Evolutionary conservation across 2,329 filamentous ascomycete species (phyloP), one percentile per base, ranked within the genome.

Genomic region (Claviceps spartinae): DNA sequence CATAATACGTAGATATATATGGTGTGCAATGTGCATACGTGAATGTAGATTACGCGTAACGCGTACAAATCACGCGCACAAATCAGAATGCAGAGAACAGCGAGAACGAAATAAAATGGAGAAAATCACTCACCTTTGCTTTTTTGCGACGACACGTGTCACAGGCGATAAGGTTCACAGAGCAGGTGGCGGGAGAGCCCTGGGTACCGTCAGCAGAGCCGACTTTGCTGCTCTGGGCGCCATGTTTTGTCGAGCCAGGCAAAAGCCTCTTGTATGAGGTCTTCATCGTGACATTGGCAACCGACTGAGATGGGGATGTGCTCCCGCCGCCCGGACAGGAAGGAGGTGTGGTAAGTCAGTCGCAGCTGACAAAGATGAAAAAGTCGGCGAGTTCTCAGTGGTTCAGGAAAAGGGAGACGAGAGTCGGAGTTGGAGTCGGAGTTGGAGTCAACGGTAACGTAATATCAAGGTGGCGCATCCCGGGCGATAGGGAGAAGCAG

Each of bases 81-180:
- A 30, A 30, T 34, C 30, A 34, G 9, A 9, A 34, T 4, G 13
- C 13, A 43, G 14, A 6, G 9, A 22, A 44, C 13, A 44, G 26
- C 6, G 14, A 16, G 13, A 6, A 34, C 30, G 20, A 38, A 48
- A 38, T 48, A 18, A 44, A 9, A 34, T 11, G 30, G 9, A 37
- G 22, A 34, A n/a, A 34, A 38, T 30, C 9, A 41, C 44, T 51
- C 44, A 51, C 49, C 43, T 51, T 51, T 22, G 44, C 37, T 18
- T 47, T 51, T 24, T 47, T 51, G 20, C 44, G 43, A 20, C 49
- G 49, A 47, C 49, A 51, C 47, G 26, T 43, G 30, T 46, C 49
- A 38, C 49, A 51, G 36, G 49, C 49, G 47, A 51, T 41, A 13
- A 51, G 36, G 16, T 42, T 49, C 24, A 49, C 47, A 5, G 47